Base-by-base conservation (phyloP, 371 early-diverging fungal species). In the Lichtheimia hyalospora region DNA sequence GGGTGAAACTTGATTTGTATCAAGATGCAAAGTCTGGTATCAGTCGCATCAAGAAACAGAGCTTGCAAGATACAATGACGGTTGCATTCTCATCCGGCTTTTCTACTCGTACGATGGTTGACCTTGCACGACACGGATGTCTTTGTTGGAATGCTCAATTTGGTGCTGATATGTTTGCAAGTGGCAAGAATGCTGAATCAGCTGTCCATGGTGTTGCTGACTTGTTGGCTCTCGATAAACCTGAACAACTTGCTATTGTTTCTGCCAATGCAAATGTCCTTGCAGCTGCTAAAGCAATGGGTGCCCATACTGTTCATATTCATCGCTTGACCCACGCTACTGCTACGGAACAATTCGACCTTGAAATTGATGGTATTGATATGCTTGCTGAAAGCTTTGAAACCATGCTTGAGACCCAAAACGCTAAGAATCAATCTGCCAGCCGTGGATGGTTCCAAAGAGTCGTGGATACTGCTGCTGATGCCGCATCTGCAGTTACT, bases 141-240 rank as follows among this genome's bases (percentile, higher is more conserved):
- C 69, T 77, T 44, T 74, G 72, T 69, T 77, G 74, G 78, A 71
- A 77, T 39, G 70, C 74, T 49, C 78, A 77, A 52, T 67, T 77
- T 49, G 63, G 70, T 28, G 64, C 69, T 49, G 74, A 77, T 48
- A 68, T 73, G 57, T 66, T 77, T 43, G 59, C 65, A 43, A 65
- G 64, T 28, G 25, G 25, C 25, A 54, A 50, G 13, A 40, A 55
- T 16, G 57, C 65, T 6, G 54, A 42, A 12, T 56, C 66, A 13
- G 68, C 70, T 18, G 62, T 72, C 23, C 62, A 54, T 3, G 61
- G 61, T 20, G 57, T 69, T 25, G 59, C 62, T 40, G 60, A 64
- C 55, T 63, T 77, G 15, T 63, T 71, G 54, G 72, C 65, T 28
- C 58, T 71, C 49, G 57, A 71, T 3, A 40, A 61, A 4, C 56